Conservation (phyloP, 2,329 filamentous ascomycete genomes). For the Botrytis fabae region DNA sequence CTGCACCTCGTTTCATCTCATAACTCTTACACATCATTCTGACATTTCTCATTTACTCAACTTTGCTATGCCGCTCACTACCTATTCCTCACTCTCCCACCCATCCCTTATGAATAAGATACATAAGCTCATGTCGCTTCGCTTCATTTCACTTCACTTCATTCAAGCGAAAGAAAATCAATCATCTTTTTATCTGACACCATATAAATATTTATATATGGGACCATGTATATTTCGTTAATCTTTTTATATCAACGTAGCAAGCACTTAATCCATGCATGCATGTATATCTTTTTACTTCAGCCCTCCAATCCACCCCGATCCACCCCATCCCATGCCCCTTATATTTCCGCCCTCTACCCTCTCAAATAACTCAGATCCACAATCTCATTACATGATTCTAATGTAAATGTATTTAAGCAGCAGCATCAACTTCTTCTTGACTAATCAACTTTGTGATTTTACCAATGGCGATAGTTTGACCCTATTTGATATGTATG, state of each 20-base stretch:
- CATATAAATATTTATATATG: neutral
- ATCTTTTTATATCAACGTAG: conserved; percentile 4
- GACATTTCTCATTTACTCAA: no score
- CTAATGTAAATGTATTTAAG: neutral
- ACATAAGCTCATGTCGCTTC: neutral
- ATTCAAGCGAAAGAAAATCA: neutral
- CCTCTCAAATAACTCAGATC: neutral
- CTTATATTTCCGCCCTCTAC: no score
- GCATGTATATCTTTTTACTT: conserved; percentile 2
- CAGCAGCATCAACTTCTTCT: conserved; percentile 26
- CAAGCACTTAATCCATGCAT: neutral
- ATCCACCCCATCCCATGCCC: neutral
- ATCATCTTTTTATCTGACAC: neutral
- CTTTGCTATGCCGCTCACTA: neutral
- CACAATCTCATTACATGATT: neutral
- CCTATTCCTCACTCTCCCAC: neutral
- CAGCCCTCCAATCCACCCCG: neutral
- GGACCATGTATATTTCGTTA: neutral
- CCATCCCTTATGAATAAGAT: neutral
- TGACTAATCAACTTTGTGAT: conserved; percentile 81
- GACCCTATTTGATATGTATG: conserved; percentile 61
- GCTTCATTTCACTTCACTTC: neutral
- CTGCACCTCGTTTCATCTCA: no score
- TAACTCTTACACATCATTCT: no score
- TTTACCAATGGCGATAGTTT: conserved; percentile 99